Evolutionary conservation across 345 rosid species (phyloP).

Genomic region (Populus nigra): DNA sequence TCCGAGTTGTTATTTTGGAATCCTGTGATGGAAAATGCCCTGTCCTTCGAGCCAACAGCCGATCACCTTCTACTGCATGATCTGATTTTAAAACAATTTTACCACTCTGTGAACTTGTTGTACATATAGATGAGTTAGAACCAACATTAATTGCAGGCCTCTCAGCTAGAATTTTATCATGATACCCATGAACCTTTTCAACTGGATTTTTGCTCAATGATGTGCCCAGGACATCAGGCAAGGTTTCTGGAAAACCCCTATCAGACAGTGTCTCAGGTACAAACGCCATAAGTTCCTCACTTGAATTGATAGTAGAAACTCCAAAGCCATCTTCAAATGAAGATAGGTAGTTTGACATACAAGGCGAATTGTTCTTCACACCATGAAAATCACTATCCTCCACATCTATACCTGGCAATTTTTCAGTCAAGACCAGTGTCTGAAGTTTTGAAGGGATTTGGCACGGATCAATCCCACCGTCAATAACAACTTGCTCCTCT

Average conservation of each 20-base stretch:
- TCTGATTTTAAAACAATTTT: conserved; percentile 25
- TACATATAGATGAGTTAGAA: conserved; percentile 28
- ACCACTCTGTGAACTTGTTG: conserved; percentile 28
- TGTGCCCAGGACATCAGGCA: conserved; percentile 21
- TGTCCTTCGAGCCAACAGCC: conserved; percentile 27
- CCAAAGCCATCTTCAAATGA: conserved; percentile 29
- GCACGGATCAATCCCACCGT: conserved; percentile 22
- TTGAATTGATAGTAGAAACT: conserved; percentile 35
- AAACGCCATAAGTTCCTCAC: conserved; percentile 33
- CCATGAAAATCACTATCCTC: conserved; percentile 23
- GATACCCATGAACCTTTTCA: conserved; percentile 28
- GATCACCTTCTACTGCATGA: conserved; percentile 28
- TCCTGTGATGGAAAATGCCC: conserved; percentile 29
- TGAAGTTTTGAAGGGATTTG: conserved; percentile 28
- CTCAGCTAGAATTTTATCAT: conserved; percentile 32
- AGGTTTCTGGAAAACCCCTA: conserved; percentile 38
- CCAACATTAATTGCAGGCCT: conserved; percentile 27
- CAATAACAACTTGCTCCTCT: conserved; percentile 29
- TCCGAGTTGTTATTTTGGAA: conserved; percentile 27
- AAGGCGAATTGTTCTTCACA: conserved; percentile 29
- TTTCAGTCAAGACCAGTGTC: conserved; percentile 23
- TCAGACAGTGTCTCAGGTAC: conserved; percentile 37
- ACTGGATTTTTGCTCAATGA: conserved; percentile 25
- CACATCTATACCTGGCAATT: conserved; percentile 21
- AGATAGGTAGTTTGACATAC: conserved; percentile 26